These are phyloP conservation scores for Carex cristatella DNA, from an alignment of 176 grass and related monocot genomes.

Conservation along the genomic window DNA sequence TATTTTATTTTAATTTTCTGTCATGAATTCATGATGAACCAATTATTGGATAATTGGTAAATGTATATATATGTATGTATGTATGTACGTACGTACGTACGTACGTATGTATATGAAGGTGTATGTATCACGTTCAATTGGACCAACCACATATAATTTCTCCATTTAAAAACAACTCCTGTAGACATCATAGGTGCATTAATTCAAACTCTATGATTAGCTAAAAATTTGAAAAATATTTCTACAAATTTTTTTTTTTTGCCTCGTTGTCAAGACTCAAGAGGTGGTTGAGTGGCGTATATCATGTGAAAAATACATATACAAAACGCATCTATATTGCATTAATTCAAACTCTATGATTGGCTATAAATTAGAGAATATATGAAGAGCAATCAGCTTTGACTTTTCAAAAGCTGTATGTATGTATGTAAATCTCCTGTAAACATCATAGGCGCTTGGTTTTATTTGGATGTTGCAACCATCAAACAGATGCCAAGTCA, in stretches of 20 bases:
- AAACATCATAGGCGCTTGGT: background rate
- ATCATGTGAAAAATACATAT: background rate
- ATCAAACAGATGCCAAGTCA: background rate
- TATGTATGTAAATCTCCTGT: background rate
- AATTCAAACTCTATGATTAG: too few species aligned
- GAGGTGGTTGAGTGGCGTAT: slow-evolving; percentile 2
- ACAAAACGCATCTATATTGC: background rate
- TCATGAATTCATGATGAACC: background rate
- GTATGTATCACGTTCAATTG: background rate
- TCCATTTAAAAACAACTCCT: background rate
- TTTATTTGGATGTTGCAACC: slow-evolving; percentile 8
- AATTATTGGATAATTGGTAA: background rate
- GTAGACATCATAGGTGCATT: too few species aligned
- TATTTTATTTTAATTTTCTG: background rate
- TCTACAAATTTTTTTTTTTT: background rate
- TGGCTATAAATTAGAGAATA: background rate
- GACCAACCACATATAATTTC: background rate
- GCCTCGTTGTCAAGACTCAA: background rate
- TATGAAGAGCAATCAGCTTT: background rate
- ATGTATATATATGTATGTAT: background rate
- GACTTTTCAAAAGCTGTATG: background rate
- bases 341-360: slow-evolving; percentile 10
- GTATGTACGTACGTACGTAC: too few species aligned
- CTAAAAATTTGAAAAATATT: too few species aligned
- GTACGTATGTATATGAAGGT: background rate